Evolutionary conservation across 208 protist species (phyloP).

Genomic region (Eutreptiella sp.): DNA sequence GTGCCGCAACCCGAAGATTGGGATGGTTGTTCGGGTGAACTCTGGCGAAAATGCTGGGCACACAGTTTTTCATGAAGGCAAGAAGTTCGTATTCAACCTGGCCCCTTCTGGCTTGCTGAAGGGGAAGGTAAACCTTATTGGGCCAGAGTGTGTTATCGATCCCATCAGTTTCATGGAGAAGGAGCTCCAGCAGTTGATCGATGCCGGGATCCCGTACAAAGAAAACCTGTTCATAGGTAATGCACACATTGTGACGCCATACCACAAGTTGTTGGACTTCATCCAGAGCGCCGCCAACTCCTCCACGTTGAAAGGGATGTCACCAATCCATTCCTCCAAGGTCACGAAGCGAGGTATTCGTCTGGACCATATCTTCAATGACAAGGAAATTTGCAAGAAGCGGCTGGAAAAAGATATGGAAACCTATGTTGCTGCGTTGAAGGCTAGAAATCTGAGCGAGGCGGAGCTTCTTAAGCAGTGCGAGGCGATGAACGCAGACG

Average conservation of each 20-base stretch:
- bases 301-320: constrained; percentile 81
- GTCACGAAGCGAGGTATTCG: constrained; percentile 75
- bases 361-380: constrained; percentile 81
- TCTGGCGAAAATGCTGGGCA: constrained; percentile 82
- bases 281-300: constrained; percentile 64
- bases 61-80: constrained; percentile 71
- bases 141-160: constrained; percentile 81
- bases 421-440: constrained; percentile 67
- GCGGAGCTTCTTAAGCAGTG: constrained; percentile 63
- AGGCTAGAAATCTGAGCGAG: constrained; percentile 57
- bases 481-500: constrained; percentile 69
- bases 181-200: constrained; percentile 66
- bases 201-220: constrained; percentile 63
- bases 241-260: constrained; percentile 74
- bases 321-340: constrained; percentile 76
- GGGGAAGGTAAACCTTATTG: constrained; percentile 69
- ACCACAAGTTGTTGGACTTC: constrained; percentile 81
- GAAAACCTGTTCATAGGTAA: constrained; percentile 74
- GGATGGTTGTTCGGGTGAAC: constrained; percentile 75
- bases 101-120: constrained; percentile 67
- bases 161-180: constrained; percentile 79
- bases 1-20: constrained; percentile 60
- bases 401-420: constrained; percentile 72
- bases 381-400: constrained; percentile 47
- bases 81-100: constrained; percentile 81